These are phyloP conservation scores for Shiraia bambusicola DNA, from an alignment of 2,329 filamentous ascomycete species.

Conservation along the genomic window DNA sequence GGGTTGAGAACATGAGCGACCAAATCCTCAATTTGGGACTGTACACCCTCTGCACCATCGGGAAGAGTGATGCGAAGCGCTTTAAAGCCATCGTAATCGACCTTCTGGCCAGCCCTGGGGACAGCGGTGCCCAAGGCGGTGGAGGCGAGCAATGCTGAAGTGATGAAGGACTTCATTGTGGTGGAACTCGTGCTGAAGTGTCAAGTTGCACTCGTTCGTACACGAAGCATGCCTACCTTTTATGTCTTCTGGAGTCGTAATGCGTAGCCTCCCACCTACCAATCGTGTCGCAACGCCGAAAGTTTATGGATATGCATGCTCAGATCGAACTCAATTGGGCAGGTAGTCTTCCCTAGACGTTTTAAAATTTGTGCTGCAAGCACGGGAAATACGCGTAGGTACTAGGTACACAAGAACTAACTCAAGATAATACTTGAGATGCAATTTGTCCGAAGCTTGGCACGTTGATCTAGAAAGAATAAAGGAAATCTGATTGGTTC, in stretches of 20 bases:
- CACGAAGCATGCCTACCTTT: conserved; percentile 7
- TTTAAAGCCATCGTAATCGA: conserved; percentile 43
- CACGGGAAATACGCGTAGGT: conserved; percentile 22
- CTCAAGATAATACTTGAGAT: too few species aligned
- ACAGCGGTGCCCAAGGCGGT: conserved; percentile 27
- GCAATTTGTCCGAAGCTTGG: conserved; percentile 35
- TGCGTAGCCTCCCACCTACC: conserved; percentile 19
- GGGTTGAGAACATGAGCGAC: conserved; percentile 38
- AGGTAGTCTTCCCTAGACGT: conserved; percentile 19
- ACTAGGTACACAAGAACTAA: too few species aligned
- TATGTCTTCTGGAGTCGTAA: conserved; percentile 11
- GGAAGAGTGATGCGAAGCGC: conserved; percentile 30
- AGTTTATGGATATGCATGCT: conserved; percentile 6
- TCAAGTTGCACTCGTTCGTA: neutral
- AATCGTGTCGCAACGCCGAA: conserved; percentile 16
- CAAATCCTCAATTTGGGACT: conserved; percentile 33
- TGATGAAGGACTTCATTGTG: conserved; percentile 35
- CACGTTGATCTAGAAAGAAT: conserved; percentile 8
- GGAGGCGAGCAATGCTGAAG: conserved; percentile 28
- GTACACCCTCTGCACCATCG: conserved; percentile 23
- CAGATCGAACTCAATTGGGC: conserved; percentile 20
- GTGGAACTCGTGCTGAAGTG: conserved; percentile 6
- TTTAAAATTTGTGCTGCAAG: conserved; percentile 15
- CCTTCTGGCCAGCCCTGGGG: conserved; percentile 29
- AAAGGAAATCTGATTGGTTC: conserved; percentile 16